Evolutionary conservation across 1,284 basidiomycete genomes (phyloP).

Genomic region (Hypsizygus ulmarius): DNA sequence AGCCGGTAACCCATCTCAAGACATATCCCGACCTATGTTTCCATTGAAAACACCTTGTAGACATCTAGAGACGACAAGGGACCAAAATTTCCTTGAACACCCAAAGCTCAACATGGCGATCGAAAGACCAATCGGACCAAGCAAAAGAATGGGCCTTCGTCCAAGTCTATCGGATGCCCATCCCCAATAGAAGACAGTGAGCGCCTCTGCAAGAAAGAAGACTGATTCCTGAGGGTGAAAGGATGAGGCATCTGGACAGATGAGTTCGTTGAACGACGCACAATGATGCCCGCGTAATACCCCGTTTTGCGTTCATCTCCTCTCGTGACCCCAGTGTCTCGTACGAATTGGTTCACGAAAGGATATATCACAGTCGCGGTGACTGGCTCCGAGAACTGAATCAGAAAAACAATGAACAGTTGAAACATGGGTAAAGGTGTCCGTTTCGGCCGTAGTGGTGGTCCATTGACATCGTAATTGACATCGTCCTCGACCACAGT

Average conservation of each 20-base stretch:
- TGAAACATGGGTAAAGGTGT: slow-evolving; percentile 44
- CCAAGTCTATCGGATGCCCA: slow-evolving; percentile 37
- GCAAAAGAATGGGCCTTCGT: slow-evolving; percentile 34
- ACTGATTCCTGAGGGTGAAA: slow-evolving; percentile 29
- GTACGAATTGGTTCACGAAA: slow-evolving; percentile 48
- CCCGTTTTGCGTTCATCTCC: slow-evolving; percentile 46
- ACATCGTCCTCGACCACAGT: neutral
- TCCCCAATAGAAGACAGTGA: slow-evolving; percentile 39
- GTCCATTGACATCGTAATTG: neutral
- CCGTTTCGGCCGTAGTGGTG: slow-evolving; percentile 15
- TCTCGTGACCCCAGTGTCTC: slow-evolving; percentile 42
- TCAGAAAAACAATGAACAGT: slow-evolving; percentile 36
- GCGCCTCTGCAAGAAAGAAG: slow-evolving; percentile 35
- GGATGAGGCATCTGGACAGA: neutral
- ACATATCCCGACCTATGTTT: slow-evolving; percentile 18
- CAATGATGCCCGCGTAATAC: slow-evolving; percentile 50
- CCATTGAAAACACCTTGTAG: slow-evolving; percentile 34
- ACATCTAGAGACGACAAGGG: slow-evolving; percentile 16
- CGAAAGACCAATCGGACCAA: slow-evolving; percentile 35
- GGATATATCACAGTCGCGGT: slow-evolving; percentile 50
- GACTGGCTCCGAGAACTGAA: slow-evolving; percentile 48
- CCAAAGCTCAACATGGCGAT: slow-evolving; percentile 37
- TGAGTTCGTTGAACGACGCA: slow-evolving; percentile 11
- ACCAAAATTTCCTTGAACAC: slow-evolving; percentile 25
- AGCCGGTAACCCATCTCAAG: neutral